Base-by-base conservation (phyloP, 1,139 yeast genomes). In the Nakaseomyces kungkrabaensis region DNA sequence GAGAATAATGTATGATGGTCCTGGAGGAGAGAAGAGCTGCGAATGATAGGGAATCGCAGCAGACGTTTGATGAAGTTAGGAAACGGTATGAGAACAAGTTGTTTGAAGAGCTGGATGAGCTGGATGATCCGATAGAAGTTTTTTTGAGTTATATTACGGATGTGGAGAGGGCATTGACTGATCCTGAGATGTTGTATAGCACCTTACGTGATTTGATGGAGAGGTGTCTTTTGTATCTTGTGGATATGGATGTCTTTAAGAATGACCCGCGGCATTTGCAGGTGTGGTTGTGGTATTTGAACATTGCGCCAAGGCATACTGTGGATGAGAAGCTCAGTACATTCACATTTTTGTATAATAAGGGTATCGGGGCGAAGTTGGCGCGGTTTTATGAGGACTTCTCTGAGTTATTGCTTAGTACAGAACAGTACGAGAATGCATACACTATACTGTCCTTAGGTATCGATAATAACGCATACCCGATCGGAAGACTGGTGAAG, bases 121-220 rank as follows among this genome's bases (percentile, higher is more conserved):
- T 79, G 41, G 96, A 89, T 66, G 97, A 90, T 61, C 96, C 97
- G 0, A 66, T 89, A 29, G 86, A 84, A 53, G 77, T 80, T 1
- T 88, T 76, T 65, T 59, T 87, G 25, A 82, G 82, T 24, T 89
- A 87, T 57, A 73, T 89, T n/a, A 67, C 72, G 13, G 89, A 96
- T 96, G 78, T 80, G 5, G 34, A 41, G 25, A n/a, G n/a, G 24
- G 10, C 25, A 9, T 8, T 27, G 34, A 13, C 22, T 8, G 44
- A 29, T 27, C 11, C 33, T 8, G 44, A 13, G 9, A 6, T 41
- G 33, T 13, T 29, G 13, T 41, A 29, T 13, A 79, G 77, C 50
- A 74, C 75, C 44, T 70, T 88, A 48, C 48, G 43, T 22, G 73
- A 69, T 26, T 65, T 86, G 4, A 71, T 89, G 33, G 96, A 89